phyloP scores from a whole-genome alignment of 768 basidiomycete species.

The Cyclocybe cylindracea region DNA sequence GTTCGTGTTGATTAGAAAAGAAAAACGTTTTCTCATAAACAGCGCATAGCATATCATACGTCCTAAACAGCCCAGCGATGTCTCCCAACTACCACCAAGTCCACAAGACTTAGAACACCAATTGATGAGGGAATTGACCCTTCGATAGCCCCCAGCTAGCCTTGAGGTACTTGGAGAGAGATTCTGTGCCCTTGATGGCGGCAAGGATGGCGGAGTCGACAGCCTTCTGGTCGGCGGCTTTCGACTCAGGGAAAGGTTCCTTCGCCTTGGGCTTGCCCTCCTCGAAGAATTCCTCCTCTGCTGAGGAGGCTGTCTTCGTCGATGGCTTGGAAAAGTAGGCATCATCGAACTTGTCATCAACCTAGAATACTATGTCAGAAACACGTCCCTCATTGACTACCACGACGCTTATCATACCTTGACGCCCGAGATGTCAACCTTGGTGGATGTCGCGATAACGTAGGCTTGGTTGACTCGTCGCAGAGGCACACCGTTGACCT shows the following conservation, averaged over 20 bases:
- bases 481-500: slow-evolving; percentile 97
- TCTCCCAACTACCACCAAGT: slow-evolving; percentile 3
- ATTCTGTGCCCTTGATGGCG: slow-evolving; percentile 87
- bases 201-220: slow-evolving; percentile 79
- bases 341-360: slow-evolving; percentile 91
- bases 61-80: not conserved
- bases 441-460: slow-evolving; percentile 97
- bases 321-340: slow-evolving; percentile 87
- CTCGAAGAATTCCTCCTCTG: slow-evolving; percentile 97
- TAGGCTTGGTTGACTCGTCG: slow-evolving; percentile 99
- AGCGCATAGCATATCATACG: slow-evolving; percentile 32
- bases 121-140: slow-evolving; percentile 94
- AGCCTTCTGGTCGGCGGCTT: slow-evolving; percentile 89
- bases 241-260: slow-evolving; percentile 82
- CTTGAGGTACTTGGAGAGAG: slow-evolving; percentile 90
- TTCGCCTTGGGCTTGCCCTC: slow-evolving; percentile 91
- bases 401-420: slow-evolving; percentile 46
- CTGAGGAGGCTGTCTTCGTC: slow-evolving; percentile 69
- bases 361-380: slow-evolving; percentile 38
- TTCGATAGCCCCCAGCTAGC: slow-evolving; percentile 93
- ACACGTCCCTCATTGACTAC: not conserved
- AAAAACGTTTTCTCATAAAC: slow-evolving; percentile 36
- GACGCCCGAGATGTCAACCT: slow-evolving; percentile 75
- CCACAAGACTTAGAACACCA: slow-evolving; percentile 70
- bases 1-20: not conserved